Conservation (phyloP, 176 grass and related monocot genomes). For the Raddia guianensis region DNA sequence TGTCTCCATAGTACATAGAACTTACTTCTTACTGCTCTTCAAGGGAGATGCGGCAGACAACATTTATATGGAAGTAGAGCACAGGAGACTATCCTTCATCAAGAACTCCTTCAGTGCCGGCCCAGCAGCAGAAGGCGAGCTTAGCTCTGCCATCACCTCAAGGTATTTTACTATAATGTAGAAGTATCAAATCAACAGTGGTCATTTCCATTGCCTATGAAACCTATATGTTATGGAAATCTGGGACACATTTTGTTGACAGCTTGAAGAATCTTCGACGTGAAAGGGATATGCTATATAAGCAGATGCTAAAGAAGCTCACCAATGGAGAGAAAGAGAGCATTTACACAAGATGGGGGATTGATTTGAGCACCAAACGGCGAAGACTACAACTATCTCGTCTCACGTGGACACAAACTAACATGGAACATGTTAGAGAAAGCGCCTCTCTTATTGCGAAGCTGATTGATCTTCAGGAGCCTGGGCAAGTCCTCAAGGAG, state of each 20-base stretch:
- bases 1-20: constrained; percentile 74
- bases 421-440: constrained; percentile 68
- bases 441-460: constrained; percentile 70
- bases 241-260: constrained; percentile 19
- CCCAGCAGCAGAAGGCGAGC: constrained; percentile 1
- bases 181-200: not conserved
- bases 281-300: constrained; percentile 80
- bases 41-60: constrained; percentile 80
- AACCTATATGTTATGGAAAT: constrained; percentile 4
- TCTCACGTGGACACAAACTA: constrained; percentile 60
- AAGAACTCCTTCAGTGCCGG: constrained; percentile 44
- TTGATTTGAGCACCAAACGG: constrained; percentile 75
- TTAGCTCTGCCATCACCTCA: constrained; percentile 38
- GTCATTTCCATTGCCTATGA: not conserved
- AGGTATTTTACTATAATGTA: constrained; percentile 43
- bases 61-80: constrained; percentile 92
- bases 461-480: constrained; percentile 63
- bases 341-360: constrained; percentile 69
- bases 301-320: constrained; percentile 84
- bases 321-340: constrained; percentile 61
- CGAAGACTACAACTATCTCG: constrained; percentile 65
- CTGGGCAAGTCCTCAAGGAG: constrained; percentile 65
- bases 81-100: constrained; percentile 80
- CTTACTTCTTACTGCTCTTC: constrained; percentile 93
- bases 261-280: constrained; percentile 69